Evolutionary conservation across 257 asterid species (phyloP), one percentile per base, ranked within the genome.

Genomic region (Gentiana macrophylla): DNA sequence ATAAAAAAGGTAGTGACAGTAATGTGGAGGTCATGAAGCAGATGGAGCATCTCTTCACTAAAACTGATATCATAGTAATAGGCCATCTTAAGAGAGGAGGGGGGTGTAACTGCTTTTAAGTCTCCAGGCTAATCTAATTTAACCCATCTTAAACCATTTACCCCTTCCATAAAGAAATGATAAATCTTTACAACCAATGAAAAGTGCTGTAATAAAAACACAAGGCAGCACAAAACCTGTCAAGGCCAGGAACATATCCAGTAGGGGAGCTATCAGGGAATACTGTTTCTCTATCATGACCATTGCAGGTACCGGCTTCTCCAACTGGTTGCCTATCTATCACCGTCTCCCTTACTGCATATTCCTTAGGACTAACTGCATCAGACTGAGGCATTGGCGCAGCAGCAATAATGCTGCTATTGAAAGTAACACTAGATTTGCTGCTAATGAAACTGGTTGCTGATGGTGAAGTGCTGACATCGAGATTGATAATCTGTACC

Each of bases 381-480:
- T 77, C 50, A 68, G 90, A 81, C 50, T 70, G 84, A 67, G 94
- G 82, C 58, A 72, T 55, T 54, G 94, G 79, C 45, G 71, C 76
- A 65, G 76, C 70, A 48, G 89, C 74, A 41, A 67, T 64, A 74
- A 78, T 75, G 64, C 82, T 77, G 74, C 87, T 81, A 59, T 73
- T 78, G 66, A 81, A 73, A 61, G 98, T 91, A 64, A 72, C 86
- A 60, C 93, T 75, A 56, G 98, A 91, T 73, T 74, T 91, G 50
- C 77, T 67, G 77, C 98, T 91, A 72, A 78, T 66, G 62, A 84
- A 78, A 81, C 98, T 91, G 55, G 74, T 72, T 49, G 74, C 82
- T 63, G 96, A 79, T 12, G 86, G 80, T 4, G 87, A 81, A 60
- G 68, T 62, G 70, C 79, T 74, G 65, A 50, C 61, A 41, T 87